Percentiles rank a stretch among this genome's conserved stretches.
These are phyloP conservation scores for Hymenoscyphus albidus DNA, from an alignment of 2,329 filamentous ascomycete species.

Conservation along the genomic window DNA sequence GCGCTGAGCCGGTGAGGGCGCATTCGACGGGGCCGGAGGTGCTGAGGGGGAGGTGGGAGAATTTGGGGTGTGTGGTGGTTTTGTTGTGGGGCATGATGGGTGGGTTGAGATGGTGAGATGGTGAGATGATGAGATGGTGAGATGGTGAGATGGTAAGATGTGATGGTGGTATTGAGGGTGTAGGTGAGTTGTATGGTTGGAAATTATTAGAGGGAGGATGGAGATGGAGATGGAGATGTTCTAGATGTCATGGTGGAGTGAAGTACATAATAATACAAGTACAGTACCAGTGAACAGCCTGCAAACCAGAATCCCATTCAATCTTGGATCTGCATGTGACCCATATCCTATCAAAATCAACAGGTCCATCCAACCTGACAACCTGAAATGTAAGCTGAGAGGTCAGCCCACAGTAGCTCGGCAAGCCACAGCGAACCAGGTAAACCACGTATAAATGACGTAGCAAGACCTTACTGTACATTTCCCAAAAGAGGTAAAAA, in stretches of 20 bases:
- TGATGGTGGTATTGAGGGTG: not conserved
- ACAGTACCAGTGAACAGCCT: no score
- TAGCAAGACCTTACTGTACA: not conserved
- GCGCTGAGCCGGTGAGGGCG: constrained; percentile 46
- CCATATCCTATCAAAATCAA: no score
- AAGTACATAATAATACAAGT: no score
- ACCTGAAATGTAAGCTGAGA: not conserved
- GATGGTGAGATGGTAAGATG: not conserved
- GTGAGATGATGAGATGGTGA: no score
- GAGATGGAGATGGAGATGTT: no score
- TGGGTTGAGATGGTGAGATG: not conserved
- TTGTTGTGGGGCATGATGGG: constrained; percentile 15
- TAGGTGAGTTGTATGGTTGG: not conserved
- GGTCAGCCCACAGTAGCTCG: not conserved
- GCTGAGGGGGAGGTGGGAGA: constrained; percentile 44
- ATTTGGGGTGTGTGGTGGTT: constrained; percentile 26
- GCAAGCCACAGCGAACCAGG: not conserved
- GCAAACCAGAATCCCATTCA: no score
- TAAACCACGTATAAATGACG: not conserved
- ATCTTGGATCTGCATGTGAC: no score
- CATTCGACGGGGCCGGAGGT: constrained; percentile 48
- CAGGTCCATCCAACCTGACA: no score
- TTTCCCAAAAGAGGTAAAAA: not conserved
- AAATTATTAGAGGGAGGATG: no score
- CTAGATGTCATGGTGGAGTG: no score